Base-by-base conservation (phyloP, 192 early-diverging fungal genomes). In the Linnemannia hyalina region DNA sequence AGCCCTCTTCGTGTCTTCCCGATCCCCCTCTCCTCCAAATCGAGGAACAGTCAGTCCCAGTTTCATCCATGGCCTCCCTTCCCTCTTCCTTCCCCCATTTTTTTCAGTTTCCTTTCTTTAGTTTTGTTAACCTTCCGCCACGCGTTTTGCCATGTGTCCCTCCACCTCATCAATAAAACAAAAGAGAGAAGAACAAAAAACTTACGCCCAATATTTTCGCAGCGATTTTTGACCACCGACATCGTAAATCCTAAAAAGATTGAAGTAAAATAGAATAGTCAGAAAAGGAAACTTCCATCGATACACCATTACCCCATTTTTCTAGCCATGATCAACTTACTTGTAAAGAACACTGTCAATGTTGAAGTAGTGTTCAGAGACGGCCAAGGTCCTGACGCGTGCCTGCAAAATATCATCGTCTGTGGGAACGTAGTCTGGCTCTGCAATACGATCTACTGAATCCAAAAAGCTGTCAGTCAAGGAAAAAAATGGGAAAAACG, bases 391-490 rank as follows among this genome's bases (percentile, higher is more conserved):
- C 88, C 93, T 91, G 47, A 95, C 91, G 55, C 95, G 90, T 23
- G 93, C 90, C 75, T 90, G 89, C 35, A 96, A 80, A 76, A 96
- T 95, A 85, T 96, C 95, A 63, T 93, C 89, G 73, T 94, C 92
- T 36, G 91, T 92, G 16, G 95, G 95, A 18, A 87, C 65, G 79
- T 93, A 96, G 36, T 88, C 82, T 18, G 74, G 54, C 18, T 88
- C 78, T 44, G 90, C 88, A 46, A 94, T 77, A 46, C 94, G 90
- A 46, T 80, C 90, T 20, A 94, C 77, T 54, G 88, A 82, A 68
- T 90, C 90, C 68, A 92, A 71, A 76, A 92, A 92, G 49, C 91
- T 92, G 44, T 2, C 35, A 47, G 69, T 69, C 47, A 49, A 49
- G 47, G 4, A 20, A 18, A 49, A 73, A 49, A 42, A 6, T 13